Conservation (phyloP, 257 asterid genomes). For the Capsicum chinense region DNA sequence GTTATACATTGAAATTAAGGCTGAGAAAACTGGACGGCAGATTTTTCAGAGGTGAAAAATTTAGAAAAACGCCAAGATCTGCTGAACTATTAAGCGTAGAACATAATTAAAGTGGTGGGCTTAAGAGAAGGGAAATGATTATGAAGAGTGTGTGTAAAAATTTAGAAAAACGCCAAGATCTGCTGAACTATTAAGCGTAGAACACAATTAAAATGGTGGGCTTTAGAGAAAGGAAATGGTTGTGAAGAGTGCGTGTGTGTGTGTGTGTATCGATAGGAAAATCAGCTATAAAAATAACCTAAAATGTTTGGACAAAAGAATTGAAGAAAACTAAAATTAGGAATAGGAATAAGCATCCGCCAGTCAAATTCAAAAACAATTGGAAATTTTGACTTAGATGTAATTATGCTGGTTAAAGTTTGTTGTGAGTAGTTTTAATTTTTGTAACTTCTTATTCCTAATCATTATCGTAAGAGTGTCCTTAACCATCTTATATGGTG, state of each 20-base stretch:
- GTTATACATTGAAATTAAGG: neutral
- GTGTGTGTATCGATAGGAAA: neutral
- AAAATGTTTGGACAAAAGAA: neutral
- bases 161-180: neutral
- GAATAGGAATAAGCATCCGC: neutral
- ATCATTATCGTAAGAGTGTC: neutral
- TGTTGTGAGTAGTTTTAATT: neutral
- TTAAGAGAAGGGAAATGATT: neutral
- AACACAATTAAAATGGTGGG: neutral
- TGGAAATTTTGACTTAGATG: neutral
- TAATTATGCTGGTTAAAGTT: neutral
- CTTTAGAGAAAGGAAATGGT: neutral
- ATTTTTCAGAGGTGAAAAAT: neutral
- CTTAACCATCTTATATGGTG: slow-evolving; percentile 9
- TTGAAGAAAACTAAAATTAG: neutral
- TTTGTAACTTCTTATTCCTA: slow-evolving; percentile 1
- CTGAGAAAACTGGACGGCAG: neutral
- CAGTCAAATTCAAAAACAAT: neutral
- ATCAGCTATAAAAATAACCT: neutral
- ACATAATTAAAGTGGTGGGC: neutral
- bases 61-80: neutral
- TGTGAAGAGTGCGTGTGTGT: neutral
- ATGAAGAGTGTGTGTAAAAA: neutral
- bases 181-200: neutral
- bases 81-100: neutral